Evolutionary conservation across 202 grass and related monocot species (phyloP).

Genomic region (Brachypodium distachyon): DNA sequence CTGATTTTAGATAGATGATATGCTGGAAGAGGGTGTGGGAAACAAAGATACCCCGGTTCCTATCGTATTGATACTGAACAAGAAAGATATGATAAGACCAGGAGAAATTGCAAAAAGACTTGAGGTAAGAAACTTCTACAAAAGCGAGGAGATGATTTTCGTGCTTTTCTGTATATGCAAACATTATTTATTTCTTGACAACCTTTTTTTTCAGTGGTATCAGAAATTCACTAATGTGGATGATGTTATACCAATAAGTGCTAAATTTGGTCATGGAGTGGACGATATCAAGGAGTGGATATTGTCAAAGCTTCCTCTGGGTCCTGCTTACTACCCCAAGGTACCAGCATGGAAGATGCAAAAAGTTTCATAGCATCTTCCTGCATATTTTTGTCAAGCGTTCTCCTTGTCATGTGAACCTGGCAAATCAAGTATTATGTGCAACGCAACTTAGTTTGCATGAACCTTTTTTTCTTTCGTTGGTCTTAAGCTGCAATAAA

Average conservation of each 20-base stretch:
- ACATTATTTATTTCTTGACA: constrained; percentile 1
- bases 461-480: background rate
- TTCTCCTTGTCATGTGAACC: background rate
- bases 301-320: constrained; percentile 75
- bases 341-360: constrained; percentile 14
- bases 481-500: background rate
- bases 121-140: constrained; percentile 39
- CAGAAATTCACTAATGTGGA: constrained; percentile 72
- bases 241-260: constrained; percentile 95
- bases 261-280: constrained; percentile 82
- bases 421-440: background rate
- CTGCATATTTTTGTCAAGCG: background rate
- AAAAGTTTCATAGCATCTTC: background rate
- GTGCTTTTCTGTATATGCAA: background rate
- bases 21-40: constrained; percentile 67
- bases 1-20: constrained; percentile 65
- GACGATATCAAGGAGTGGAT: constrained; percentile 95
- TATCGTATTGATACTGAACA: constrained; percentile 71
- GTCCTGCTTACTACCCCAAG: constrained; percentile 97
- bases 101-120: constrained; percentile 89
- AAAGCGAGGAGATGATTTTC: background rate
- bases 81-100: constrained; percentile 97
- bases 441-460: background rate
- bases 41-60: constrained; percentile 42
- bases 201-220: constrained; percentile 63